Percentiles rank a stretch among this genome's conserved stretches.
phyloP scores from a whole-genome alignment of 2,329 filamentous ascomycete species.

The Trichoderma sp. region DNA sequence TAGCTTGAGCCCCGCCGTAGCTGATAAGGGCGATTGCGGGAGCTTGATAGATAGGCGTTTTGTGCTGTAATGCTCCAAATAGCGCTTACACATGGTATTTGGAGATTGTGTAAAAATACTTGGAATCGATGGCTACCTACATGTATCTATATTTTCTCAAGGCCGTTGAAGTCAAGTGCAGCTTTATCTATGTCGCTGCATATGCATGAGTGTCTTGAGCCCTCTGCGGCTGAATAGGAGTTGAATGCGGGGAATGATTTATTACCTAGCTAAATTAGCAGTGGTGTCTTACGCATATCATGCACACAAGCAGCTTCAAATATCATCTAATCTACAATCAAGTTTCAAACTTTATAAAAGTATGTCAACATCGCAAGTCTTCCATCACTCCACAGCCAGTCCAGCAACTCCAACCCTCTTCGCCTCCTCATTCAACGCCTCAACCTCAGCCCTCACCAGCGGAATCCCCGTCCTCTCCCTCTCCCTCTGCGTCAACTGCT shows the following conservation, averaged over 20 bases:
- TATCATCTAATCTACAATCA: neutral
- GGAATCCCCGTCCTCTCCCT: constrained; percentile 61
- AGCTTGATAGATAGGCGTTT: constrained; percentile 1
- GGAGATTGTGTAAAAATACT: neutral
- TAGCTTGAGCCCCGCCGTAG: constrained; percentile 2
- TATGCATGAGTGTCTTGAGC: neutral
- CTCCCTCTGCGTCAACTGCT: constrained; percentile 57
- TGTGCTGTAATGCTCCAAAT: neutral
- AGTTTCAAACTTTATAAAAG: neutral
- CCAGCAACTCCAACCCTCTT: constrained; percentile 45
- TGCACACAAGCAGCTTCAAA: neutral
- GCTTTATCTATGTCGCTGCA: too few relatives aligned
- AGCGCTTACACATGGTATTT: constrained; percentile 8
- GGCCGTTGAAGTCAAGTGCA: neutral
- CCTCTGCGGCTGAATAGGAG: neutral
- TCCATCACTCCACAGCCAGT: constrained; percentile 19
- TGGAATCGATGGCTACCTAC: neutral
- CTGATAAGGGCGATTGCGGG: constrained; percentile 11
- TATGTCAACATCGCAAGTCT: too few relatives aligned
- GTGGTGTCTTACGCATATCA: neutral
- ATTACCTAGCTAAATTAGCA: neutral
- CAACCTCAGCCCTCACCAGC: constrained; percentile 59
- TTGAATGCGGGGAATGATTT: neutral
- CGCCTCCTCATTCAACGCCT: constrained; percentile 59
- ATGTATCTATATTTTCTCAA: neutral